phyloP scores from a whole-genome alignment of 192 early-diverging fungal species.

The Backusella tuberculispora region DNA sequence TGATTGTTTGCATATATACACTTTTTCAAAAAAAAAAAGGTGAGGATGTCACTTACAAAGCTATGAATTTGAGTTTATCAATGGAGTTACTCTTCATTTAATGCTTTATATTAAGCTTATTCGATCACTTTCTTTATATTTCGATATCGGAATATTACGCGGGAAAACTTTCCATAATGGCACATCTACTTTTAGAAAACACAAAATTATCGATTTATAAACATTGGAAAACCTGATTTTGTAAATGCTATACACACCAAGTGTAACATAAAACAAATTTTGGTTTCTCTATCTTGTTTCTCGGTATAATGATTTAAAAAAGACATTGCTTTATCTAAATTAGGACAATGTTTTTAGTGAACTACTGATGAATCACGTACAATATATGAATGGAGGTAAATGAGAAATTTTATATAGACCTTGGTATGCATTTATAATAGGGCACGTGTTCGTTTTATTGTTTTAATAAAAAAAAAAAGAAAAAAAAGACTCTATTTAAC shows the following conservation, averaged over 20 bases:
- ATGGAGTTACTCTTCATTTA: too few relatives aligned
- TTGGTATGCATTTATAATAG: not conserved
- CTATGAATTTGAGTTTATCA: too few relatives aligned
- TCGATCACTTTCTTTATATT: too few relatives aligned
- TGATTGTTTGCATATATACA: too few relatives aligned
- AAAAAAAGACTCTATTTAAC: not conserved
- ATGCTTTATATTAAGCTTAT: too few relatives aligned
- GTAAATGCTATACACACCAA: not conserved
- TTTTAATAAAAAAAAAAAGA: not conserved
- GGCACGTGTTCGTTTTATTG: slow-evolving; percentile 2
- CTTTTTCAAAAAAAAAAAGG: too few relatives aligned
- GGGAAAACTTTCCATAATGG: not conserved
- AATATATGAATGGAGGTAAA: not conserved
- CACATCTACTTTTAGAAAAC: not conserved
- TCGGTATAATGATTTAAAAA: not conserved
- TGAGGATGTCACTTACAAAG: too few relatives aligned
- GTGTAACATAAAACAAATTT: not conserved
- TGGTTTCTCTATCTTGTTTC: not conserved
- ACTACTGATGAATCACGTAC: not conserved
- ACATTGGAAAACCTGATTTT: not conserved
- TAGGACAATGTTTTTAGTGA: slow-evolving; percentile 3
- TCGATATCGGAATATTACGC: not conserved
- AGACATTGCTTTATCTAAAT: not conserved
- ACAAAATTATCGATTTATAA: not conserved
- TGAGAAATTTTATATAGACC: not conserved